Evolutionary conservation across 2,329 filamentous ascomycete genomes (phyloP).

Genomic region (Sclerotinia subarctica): DNA sequence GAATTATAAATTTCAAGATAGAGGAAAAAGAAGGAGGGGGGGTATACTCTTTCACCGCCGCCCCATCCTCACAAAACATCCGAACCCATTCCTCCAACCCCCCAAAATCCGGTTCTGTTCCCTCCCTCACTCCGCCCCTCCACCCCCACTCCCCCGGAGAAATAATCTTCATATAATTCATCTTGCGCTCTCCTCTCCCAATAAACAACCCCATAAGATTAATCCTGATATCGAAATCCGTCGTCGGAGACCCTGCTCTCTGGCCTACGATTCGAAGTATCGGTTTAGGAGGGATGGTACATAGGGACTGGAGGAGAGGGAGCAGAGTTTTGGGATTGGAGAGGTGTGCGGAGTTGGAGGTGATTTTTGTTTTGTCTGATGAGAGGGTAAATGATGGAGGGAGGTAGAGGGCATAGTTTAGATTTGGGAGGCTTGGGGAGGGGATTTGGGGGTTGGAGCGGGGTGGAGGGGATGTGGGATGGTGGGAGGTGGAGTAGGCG

Average conservation of each 20-base stretch:
- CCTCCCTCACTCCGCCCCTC: conserved; percentile 40
- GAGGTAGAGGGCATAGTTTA: conserved; percentile 42
- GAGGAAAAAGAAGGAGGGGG: not conserved
- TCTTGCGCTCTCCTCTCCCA: conserved; percentile 43
- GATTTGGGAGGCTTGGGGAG: conserved; percentile 30
- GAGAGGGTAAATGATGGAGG: conserved; percentile 53
- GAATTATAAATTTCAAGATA: not conserved
- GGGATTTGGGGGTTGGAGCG: conserved; percentile 19
- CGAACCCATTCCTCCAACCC: conserved; percentile 30
- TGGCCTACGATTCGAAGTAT: conserved; percentile 50
- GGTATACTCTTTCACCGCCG: conserved; percentile 31
- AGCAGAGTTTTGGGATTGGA: conserved; percentile 46
- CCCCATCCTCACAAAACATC: conserved; percentile 31
- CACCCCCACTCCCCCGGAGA: conserved; percentile 48
- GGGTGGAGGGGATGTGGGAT: conserved; percentile 17
- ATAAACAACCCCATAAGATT: conserved; percentile 55
- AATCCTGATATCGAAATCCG: conserved; percentile 53
- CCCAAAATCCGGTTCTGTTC: conserved; percentile 20
- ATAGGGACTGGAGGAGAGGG: conserved; percentile 47
- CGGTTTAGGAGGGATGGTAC: conserved; percentile 54
- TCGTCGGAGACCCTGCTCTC: conserved; percentile 30
- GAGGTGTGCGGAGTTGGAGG: conserved; percentile 48
- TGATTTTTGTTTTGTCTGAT: conserved; percentile 47
- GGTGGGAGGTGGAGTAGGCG: conserved; percentile 32
- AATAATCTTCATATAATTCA: conserved; percentile 55